These are phyloP conservation scores for Chiua virens DNA, from an alignment of 768 basidiomycete genomes.

Conservation along the genomic window DNA sequence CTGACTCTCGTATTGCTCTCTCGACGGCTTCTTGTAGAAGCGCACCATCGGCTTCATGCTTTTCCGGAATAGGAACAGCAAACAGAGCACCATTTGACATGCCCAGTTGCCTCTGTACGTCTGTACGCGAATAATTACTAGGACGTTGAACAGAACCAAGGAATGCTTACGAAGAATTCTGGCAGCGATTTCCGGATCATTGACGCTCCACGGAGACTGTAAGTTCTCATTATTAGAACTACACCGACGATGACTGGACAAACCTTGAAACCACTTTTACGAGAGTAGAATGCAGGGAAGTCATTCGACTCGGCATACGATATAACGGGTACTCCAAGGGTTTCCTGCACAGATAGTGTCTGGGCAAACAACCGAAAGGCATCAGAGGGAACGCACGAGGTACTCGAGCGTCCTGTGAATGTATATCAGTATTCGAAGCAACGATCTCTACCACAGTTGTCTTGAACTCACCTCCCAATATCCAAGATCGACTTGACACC, in stretches of 20 bases:
- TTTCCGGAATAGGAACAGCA: slow-evolving; percentile 85
- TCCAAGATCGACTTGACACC: slow-evolving; percentile 96
- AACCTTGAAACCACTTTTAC: slow-evolving; percentile 75
- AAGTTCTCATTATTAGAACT: not conserved
- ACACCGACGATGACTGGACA: not conserved
- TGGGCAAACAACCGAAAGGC: not conserved
- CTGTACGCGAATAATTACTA: slow-evolving; percentile 37
- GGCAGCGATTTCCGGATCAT: slow-evolving; percentile 66
- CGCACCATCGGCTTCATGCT: slow-evolving; percentile 66
- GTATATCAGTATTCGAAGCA: not conserved
- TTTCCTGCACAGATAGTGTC: slow-evolving; percentile 61
- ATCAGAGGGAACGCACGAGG: slow-evolving; percentile 45
- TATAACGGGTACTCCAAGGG: slow-evolving; percentile 89
- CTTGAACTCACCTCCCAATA: slow-evolving; percentile 67
- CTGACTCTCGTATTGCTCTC: slow-evolving; percentile 81
- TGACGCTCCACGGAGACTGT: slow-evolving; percentile 79
- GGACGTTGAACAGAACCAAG: not conserved
- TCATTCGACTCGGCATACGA: slow-evolving; percentile 73
- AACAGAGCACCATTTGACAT: slow-evolving; percentile 79
- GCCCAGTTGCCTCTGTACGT: slow-evolving; percentile 65
- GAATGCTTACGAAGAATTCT: slow-evolving; percentile 65
- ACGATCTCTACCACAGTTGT: not conserved
- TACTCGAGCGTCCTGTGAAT: slow-evolving; percentile 73
- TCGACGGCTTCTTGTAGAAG: slow-evolving; percentile 77
- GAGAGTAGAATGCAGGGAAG: slow-evolving; percentile 94